Conservation (phyloP, 1,284 basidiomycete genomes). For the Malassezia restricta region DNA sequence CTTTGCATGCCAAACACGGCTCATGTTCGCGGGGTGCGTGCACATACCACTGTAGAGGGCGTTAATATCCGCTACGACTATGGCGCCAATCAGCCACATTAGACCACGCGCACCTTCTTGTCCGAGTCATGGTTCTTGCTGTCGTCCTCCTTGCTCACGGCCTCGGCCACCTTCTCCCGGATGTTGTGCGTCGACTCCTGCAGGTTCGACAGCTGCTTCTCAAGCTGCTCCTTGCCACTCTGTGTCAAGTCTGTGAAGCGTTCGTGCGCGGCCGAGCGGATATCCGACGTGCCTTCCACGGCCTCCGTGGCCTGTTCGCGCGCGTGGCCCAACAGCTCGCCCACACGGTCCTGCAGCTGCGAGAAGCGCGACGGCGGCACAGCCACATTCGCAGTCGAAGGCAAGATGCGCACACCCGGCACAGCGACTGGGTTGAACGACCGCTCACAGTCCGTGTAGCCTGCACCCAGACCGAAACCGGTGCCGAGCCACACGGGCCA, state of each 20-base stretch:
- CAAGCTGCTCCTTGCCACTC: constrained; percentile 7
- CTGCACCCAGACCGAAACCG: constrained; percentile 68
- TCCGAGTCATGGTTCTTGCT: constrained; percentile 4
- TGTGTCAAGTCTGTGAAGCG: constrained; percentile 14
- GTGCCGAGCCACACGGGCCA: constrained; percentile 90
- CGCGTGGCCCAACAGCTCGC: constrained; percentile 33
- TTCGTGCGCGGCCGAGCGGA: constrained; percentile 6
- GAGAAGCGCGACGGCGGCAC: constrained; percentile 29
- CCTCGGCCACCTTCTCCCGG: constrained; percentile 9
- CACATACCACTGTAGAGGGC: constrained; percentile 12
- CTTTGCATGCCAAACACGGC: constrained; percentile 32
- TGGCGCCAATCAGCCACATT: constrained; percentile 3
- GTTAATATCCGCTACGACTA: constrained; percentile 1
- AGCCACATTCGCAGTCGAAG: constrained; percentile 16
- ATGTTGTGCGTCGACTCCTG: constrained; percentile 6
- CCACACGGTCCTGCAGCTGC: constrained; percentile 34
- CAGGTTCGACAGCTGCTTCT: constrained; percentile 5
- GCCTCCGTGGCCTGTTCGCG: constrained; percentile 20
- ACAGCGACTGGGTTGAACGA: constrained; percentile 88
- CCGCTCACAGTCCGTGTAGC: constrained; percentile 90
- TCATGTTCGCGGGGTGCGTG: constrained; percentile 19
- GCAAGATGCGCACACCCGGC: constrained; percentile 70
- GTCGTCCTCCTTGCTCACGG: constrained; percentile 1
- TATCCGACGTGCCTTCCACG: neutral
- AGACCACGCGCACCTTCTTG: constrained; percentile 38